Base-by-base conservation (phyloP, 2,329 filamentous ascomycete genomes). In the Sphaerostilbella broomeana region DNA sequence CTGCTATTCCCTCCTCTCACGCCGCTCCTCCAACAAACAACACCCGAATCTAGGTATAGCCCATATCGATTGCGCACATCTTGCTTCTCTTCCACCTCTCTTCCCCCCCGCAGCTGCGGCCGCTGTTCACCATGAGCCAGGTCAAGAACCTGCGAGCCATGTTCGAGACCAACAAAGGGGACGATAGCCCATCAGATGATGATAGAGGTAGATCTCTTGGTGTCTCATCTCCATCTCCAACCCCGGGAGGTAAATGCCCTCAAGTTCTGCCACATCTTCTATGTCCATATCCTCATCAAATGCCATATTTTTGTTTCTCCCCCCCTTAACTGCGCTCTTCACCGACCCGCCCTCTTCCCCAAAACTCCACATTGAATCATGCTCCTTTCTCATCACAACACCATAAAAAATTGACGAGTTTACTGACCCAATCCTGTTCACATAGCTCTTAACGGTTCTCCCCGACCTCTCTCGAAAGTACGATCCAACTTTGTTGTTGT, bases 111-210 rank as follows among this genome's bases (percentile, higher is more conserved):
- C 37, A 38, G 33, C 31, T 31, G 37, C 37, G 26, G 32, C 62
- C 62, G 31, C 35, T 29, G 29, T 62, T 62, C 62, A 67, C 60
- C 55, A 79, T 79, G 75, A 79, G 79, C 56, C 79, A 75, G 55
- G 81, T 86, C 55, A 81, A 73, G 65, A 85, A 84, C 65, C 76
- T 89, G 50, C 73, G 82, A 53, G 84, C 84, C 56, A 86, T 85
- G 73, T 88, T 88, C 60, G 84, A 89, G 69, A n/a, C n/a, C n/a
- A 77, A 79, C 58, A 84, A 78, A 62, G 76, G 73, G 58, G 75
- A 77, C 50, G 68, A 70, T 42, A 81, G 75, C 52, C 74, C 79
- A 48, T 18, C 37, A 12, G 77, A 79, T 12, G 81, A 83, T 47
- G 81, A 83, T 47, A 72, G 83, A 66, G 84, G 83, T 45, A 73